Conservation (phyloP, 257 asterid genomes). For the Plantago major region DNA sequence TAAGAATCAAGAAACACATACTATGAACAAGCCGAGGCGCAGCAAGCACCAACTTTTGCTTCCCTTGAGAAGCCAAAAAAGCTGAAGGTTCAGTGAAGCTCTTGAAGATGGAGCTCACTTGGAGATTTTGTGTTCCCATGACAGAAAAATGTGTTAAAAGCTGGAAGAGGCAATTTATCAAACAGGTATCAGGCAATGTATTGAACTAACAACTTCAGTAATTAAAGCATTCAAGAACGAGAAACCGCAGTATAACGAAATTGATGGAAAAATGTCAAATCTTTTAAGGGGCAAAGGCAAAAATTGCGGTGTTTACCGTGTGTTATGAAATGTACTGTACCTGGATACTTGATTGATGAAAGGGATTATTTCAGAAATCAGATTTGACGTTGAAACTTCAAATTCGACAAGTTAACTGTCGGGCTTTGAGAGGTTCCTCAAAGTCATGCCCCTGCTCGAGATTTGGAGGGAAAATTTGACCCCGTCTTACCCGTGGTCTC, state of each 20-base stretch:
- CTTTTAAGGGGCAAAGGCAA: too few species aligned
- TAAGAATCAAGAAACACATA: slow-evolving; percentile 18
- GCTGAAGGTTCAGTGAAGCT: slow-evolving; percentile 24
- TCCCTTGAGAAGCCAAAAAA: slow-evolving; percentile 23
- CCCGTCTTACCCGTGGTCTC: too few species aligned
- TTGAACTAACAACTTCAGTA: background rate
- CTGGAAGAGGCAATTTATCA: slow-evolving; percentile 5
- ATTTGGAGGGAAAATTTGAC: too few species aligned
- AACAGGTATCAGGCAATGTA: background rate
- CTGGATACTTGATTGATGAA: too few species aligned
- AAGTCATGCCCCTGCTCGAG: too few species aligned
- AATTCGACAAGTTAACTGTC: too few species aligned
- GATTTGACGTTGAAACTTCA: too few species aligned
- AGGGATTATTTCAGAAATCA: too few species aligned
- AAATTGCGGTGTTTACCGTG: too few species aligned
- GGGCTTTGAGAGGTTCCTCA: too few species aligned
- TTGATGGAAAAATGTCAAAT: too few species aligned
- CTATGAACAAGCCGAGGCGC: slow-evolving; percentile 27
- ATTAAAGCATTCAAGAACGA: background rate
- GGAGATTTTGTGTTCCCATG: slow-evolving; percentile 46
- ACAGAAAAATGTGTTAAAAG: background rate
- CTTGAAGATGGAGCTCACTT: slow-evolving; percentile 32
- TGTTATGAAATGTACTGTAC: too few species aligned
- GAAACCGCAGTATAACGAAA: background rate
- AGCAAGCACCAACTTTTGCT: slow-evolving; percentile 30